A percentile compares a stretch with the other conserved stretches of the same genome.
phyloP scores from a whole-genome alignment of 2,329 filamentous ascomycete genomes.

The Cladosporium sp. region DNA sequence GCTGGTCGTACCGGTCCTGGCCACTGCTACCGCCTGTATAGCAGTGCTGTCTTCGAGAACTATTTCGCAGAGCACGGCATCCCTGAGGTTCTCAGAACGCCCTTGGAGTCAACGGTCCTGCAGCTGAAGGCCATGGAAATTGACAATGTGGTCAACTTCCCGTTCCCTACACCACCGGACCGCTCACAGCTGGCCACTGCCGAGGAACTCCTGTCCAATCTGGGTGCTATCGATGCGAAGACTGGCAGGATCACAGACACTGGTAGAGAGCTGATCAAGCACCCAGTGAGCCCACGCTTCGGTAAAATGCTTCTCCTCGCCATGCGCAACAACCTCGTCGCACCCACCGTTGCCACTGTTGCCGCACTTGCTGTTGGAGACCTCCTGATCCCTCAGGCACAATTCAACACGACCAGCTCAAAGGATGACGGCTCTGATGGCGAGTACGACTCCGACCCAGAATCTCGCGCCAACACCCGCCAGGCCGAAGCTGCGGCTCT shows the following conservation, averaged over 20 bases:
- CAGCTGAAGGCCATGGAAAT: conserved; percentile 95
- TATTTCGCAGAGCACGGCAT: conserved; percentile 83
- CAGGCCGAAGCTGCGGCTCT: conserved; percentile 41
- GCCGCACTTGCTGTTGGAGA: conserved; percentile 85
- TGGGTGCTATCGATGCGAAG: conserved; percentile 69
- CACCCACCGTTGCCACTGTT: conserved; percentile 83
- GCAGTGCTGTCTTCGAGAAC: conserved; percentile 86
- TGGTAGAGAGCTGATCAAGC: conserved; percentile 78
- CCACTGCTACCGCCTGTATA: conserved; percentile 93
- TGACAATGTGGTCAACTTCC: conserved; percentile 86
- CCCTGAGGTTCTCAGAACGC: conserved; percentile 85
- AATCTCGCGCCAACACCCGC: conserved; percentile 5
- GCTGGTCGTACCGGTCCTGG: conserved; percentile 93
- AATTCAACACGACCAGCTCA: conserved; percentile 33
- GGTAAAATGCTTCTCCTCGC: conserved; percentile 89
- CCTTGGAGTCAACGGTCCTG: conserved; percentile 82
- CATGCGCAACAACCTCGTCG: conserved; percentile 74
- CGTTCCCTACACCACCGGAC: conserved; percentile 88
- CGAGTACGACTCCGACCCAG: conserved; percentile 10
- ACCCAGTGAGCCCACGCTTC: conserved; percentile 86
- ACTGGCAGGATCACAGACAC: conserved; percentile 70
- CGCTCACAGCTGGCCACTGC: conserved; percentile 71
- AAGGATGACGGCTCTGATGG: conserved; percentile 53
- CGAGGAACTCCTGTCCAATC: conserved; percentile 79
- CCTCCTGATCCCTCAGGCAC: conserved; percentile 77